phyloP scores from a whole-genome alignment of 192 early-diverging fungal genomes.

The Dissophora globulifera region DNA sequence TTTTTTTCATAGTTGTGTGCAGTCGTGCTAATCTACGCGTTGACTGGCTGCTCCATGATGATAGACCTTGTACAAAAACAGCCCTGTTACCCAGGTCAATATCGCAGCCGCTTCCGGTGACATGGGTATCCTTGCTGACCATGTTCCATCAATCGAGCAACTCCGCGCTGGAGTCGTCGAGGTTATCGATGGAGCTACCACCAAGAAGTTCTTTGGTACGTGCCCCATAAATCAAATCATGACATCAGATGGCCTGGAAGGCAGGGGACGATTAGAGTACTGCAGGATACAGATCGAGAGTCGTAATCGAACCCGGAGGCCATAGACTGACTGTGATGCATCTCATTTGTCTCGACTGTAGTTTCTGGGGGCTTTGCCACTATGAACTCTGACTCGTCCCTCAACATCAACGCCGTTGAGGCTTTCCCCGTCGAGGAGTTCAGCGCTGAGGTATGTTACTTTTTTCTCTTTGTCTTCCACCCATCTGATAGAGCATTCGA shows the following conservation, averaged over 20 bases:
- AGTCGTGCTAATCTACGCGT: too few relatives aligned
- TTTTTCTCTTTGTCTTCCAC: too few relatives aligned
- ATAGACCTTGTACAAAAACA: constrained; percentile 77
- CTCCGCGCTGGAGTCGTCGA: constrained; percentile 91
- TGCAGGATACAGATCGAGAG: too few relatives aligned
- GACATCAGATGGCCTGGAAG: too few relatives aligned
- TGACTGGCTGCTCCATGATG: too few relatives aligned
- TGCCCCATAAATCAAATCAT: too few relatives aligned
- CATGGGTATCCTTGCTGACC: constrained; percentile 98
- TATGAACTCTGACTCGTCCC: constrained; percentile 94
- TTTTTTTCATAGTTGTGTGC: too few relatives aligned
- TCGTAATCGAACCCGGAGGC: too few relatives aligned
- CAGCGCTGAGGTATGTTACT: constrained; percentile 82
- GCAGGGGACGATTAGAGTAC: too few relatives aligned
- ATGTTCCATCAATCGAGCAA: constrained; percentile 97
- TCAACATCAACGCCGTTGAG: constrained; percentile 98
- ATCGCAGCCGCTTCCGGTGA: constrained; percentile 91
- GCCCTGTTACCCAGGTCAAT: constrained; percentile 91
- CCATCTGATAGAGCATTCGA: too few relatives aligned
- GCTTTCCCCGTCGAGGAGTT: constrained; percentile 91
- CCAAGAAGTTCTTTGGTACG: constrained; percentile 94
- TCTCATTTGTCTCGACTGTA: background rate
- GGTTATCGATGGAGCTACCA: constrained; percentile 75
- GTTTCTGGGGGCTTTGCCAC: constrained; percentile 96
- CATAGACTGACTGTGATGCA: constrained; percentile 16